Percentiles rank a stretch among this genome's conserved stretches.
Evolutionary conservation across 1,284 basidiomycete species (phyloP).

Genomic region (Puccinia coronata): DNA sequence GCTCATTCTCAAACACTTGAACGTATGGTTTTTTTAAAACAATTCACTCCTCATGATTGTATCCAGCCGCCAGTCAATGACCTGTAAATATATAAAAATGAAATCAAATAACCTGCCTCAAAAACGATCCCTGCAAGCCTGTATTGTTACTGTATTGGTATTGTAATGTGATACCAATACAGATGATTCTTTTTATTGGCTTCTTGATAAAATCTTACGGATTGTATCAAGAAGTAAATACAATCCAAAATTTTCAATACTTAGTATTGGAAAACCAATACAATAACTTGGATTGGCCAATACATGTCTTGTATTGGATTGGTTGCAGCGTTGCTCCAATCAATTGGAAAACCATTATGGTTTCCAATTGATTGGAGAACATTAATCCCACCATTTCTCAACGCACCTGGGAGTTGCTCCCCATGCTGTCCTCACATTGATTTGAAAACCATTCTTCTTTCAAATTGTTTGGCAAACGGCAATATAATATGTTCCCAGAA

Average conservation of each 20-base stretch:
- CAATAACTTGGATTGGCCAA: not conserved
- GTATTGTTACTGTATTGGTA: not conserved
- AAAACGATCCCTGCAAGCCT: not conserved
- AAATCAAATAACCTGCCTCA: too few relatives aligned
- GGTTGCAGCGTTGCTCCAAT: slow-evolving; percentile 3
- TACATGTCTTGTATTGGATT: slow-evolving; percentile 4
- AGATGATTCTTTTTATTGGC: not conserved
- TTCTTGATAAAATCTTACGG: not conserved
- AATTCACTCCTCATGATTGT: too few relatives aligned
- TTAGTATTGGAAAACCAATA: not conserved
- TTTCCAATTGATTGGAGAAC: too few relatives aligned
- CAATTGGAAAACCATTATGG: too few relatives aligned
- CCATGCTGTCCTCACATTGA: too few relatives aligned
- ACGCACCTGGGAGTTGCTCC: too few relatives aligned
- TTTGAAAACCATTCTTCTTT: too few relatives aligned
- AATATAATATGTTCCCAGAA: too few relatives aligned
- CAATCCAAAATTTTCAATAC: not conserved
- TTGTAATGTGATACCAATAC: not conserved
- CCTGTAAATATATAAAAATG: too few relatives aligned
- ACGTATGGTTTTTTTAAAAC: not conserved
- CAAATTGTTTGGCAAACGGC: too few relatives aligned
- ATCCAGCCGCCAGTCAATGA: not conserved
- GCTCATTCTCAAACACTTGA: not conserved
- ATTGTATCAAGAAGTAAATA: not conserved
- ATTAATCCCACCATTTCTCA: too few relatives aligned